Conservation (phyloP, 2,329 filamentous ascomycete species). For the Pseudomassariella vexata region DNA sequence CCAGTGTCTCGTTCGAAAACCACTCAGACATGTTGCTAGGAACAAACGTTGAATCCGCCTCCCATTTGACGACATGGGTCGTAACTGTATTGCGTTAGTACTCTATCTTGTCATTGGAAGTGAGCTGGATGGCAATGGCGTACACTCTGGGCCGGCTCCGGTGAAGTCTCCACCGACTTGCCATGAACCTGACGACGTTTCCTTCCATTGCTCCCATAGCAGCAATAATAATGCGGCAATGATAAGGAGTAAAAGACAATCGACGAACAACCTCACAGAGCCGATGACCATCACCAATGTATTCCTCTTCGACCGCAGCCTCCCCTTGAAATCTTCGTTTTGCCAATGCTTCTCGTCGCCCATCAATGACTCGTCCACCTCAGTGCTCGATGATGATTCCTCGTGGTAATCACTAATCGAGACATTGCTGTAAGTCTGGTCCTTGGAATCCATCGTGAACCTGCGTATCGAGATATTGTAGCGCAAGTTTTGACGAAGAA, state of each 20-base stretch:
- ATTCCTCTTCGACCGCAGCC: conserved; percentile 8
- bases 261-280: conserved; percentile 24
- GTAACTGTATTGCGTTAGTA: conserved; percentile 15
- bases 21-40: conserved; percentile 30
- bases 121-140: too few species aligned
- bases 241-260: conserved; percentile 24
- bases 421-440: conserved; percentile 17
- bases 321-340: conserved; percentile 7
- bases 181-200: conserved; percentile 15
- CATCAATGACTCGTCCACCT: conserved; percentile 28
- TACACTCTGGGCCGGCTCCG: conserved; percentile 27
- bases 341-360: conserved; percentile 25
- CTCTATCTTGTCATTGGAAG: not conserved
- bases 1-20: conserved; percentile 26
- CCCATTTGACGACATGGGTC: conserved; percentile 25
- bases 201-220: conserved; percentile 19
- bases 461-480: too few species aligned
- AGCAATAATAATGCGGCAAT: conserved; percentile 22
- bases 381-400: conserved; percentile 22
- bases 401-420: conserved; percentile 20
- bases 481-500: too few species aligned
- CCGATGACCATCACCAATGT: conserved; percentile 11
- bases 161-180: conserved; percentile 31
- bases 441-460: conserved; percentile 8
- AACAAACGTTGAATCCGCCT: conserved; percentile 27